Evolutionary conservation across 352 stramenopile species (phyloP).

Genomic region (Hyphochytrium catenoides): DNA sequence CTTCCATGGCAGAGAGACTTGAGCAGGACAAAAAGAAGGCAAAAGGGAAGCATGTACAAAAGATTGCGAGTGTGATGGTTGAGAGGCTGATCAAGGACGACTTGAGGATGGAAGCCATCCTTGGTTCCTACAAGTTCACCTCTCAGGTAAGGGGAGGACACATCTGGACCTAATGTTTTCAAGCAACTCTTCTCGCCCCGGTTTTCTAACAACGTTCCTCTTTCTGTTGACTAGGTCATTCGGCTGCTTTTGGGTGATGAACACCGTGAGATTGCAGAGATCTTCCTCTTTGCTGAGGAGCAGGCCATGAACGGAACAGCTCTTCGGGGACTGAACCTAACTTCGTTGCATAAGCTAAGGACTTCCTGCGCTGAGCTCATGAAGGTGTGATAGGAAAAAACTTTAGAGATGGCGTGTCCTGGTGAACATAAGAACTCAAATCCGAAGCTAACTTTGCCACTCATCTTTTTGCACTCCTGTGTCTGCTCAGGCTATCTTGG

Average conservation of each 20-base stretch:
- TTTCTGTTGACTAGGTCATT: too few relatives aligned
- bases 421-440: too few relatives aligned
- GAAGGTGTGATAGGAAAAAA: too few relatives aligned
- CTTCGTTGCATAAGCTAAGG: conserved; percentile 38
- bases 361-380: conserved; percentile 38
- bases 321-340: conserved; percentile 54
- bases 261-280: conserved; percentile 50
- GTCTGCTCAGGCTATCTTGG: conserved; percentile 39
- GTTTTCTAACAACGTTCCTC: too few relatives aligned
- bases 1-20: conserved; percentile 45
- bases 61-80: conserved; percentile 57
- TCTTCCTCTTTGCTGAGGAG: conserved; percentile 60
- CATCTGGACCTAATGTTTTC: too few relatives aligned
- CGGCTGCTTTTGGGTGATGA: conserved; percentile 47
- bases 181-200: too few relatives aligned
- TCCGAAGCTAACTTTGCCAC: too few relatives aligned
- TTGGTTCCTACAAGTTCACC: conserved; percentile 62
- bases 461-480: too few relatives aligned
- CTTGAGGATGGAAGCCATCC: conserved; percentile 40
- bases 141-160: too few relatives aligned
- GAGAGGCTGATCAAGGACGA: conserved; percentile 57
- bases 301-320: conserved; percentile 36
- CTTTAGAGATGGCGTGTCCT: too few relatives aligned
- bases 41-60: conserved; percentile 57
- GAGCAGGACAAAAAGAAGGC: conserved; percentile 64